Percentiles rank a stretch among this genome's conserved stretches.
Evolutionary conservation across 495 filamentous ascomycete species (phyloP).

Genomic region (Aspergillus funiculosus): DNA sequence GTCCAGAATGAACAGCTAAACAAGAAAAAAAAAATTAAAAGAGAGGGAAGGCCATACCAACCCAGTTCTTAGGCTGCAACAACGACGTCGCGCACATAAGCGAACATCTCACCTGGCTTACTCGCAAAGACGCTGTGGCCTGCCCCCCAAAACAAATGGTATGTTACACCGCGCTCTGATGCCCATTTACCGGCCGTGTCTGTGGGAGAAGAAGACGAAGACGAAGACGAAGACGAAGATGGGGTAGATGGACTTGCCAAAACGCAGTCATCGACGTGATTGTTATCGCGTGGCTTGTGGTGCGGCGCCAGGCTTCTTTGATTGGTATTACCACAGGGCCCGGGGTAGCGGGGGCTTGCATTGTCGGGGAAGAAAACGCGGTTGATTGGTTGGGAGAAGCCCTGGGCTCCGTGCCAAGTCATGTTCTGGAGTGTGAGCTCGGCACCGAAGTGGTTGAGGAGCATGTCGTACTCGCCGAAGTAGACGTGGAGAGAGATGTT

Average conservation of each 20-base stretch:
- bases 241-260: too few relatives aligned
- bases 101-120: slow-evolving; percentile 36
- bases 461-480: slow-evolving; percentile 36
- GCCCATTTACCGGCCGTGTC: slow-evolving; percentile 25
- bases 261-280: neutral
- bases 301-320: neutral
- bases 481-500: slow-evolving; percentile 38
- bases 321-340: neutral
- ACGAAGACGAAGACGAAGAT: too few relatives aligned
- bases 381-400: slow-evolving; percentile 21
- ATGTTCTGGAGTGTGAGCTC: slow-evolving; percentile 41
- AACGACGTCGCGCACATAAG: slow-evolving; percentile 37
- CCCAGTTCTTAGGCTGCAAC: slow-evolving; percentile 12
- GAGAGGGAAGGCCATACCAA: neutral
- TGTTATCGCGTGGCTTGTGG: neutral
- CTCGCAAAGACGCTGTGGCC: slow-evolving; percentile 34
- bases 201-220: neutral
- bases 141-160: slow-evolving; percentile 32
- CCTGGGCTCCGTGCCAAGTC: slow-evolving; percentile 30
- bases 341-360: slow-evolving; percentile 11
- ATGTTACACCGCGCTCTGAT: slow-evolving; percentile 31
- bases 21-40: neutral
- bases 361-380: slow-evolving; percentile 23
- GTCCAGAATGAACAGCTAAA: neutral
- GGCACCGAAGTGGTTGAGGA: slow-evolving; percentile 37